Evolutionary conservation across 1,284 basidiomycete species (phyloP).

Genomic region (Marasmius tenuissimus): DNA sequence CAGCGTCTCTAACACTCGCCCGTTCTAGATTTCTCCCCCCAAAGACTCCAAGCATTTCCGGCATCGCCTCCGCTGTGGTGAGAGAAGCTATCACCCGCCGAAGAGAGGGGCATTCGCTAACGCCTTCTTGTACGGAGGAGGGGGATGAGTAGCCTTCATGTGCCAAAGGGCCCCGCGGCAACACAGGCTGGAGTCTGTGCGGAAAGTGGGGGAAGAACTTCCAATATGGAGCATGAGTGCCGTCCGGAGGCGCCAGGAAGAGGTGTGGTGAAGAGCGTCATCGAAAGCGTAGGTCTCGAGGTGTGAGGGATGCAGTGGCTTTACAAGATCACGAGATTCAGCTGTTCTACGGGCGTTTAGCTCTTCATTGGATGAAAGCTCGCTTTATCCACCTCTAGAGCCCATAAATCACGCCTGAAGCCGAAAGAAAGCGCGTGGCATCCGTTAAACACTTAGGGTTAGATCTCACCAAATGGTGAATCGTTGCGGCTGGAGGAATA

Average conservation of each 20-base stretch:
- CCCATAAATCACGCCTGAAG: conserved; percentile 3
- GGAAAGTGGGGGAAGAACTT: background rate
- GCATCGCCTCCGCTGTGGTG: conserved; percentile 13
- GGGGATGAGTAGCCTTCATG: background rate
- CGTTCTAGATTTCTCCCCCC: conserved; percentile 1
- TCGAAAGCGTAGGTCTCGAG: conserved; percentile 7
- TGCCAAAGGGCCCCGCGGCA: conserved; percentile 10
- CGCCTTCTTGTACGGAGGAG: conserved; percentile 5
- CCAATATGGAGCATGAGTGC: background rate
- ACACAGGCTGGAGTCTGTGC: conserved; percentile 16
- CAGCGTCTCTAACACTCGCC: conserved; percentile 13
- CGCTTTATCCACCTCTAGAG: background rate
- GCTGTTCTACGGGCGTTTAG: background rate
- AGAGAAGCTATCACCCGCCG: background rate
- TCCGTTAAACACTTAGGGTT: conserved; percentile 19
- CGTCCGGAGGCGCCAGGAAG: conserved; percentile 15
- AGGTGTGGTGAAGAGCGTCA: conserved; percentile 7
- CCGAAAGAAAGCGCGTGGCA: background rate
- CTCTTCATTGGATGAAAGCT: conserved; percentile 2
- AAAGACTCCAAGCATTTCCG: conserved; percentile 16
- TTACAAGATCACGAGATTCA: conserved; percentile 1
- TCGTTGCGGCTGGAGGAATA: conserved; percentile 19
- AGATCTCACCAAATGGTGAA: conserved; percentile 15
- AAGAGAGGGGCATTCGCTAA: conserved; percentile 1
- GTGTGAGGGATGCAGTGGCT: background rate